These are phyloP conservation scores for Syzygium jambos DNA, from an alignment of 345 rosid genomes.

Conservation along the genomic window DNA sequence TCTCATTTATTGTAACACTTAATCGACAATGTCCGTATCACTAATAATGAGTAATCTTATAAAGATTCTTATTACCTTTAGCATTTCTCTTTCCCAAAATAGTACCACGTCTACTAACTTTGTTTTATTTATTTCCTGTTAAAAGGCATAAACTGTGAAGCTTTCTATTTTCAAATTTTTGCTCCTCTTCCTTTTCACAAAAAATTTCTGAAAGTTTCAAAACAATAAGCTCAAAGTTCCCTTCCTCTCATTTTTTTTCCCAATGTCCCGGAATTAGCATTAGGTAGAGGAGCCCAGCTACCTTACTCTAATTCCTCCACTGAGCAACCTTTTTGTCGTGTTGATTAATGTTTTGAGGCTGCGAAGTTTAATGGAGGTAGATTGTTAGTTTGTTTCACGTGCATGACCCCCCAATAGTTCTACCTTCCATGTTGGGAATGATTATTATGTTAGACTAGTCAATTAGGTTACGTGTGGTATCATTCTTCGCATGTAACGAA, in stretches of 20 bases:
- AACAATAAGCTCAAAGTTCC: not conserved
- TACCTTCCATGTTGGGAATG: not conserved
- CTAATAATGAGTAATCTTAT: not conserved
- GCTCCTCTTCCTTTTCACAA: not conserved
- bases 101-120: not conserved
- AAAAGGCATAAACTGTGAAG: not conserved
- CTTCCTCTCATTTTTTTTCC: not conserved
- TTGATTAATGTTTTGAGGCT: not conserved
- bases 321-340: not conserved
- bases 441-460: not conserved
- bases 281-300: not conserved
- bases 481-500: not conserved
- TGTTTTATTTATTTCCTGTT: not conserved
- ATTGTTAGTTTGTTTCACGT: not conserved
- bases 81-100: not conserved
- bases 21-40: not conserved
- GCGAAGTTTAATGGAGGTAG: not conserved
- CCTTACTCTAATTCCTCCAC: not conserved
- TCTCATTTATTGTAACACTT: not conserved
- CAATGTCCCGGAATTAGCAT: not conserved
- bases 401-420: not conserved
- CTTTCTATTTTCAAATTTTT: not conserved
- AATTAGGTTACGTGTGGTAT: not conserved
- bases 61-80: not conserved
- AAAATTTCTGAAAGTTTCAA: not conserved